Evolutionary conservation across 1,284 basidiomycete species (phyloP).

Genomic region (Wallemia mellicola): DNA sequence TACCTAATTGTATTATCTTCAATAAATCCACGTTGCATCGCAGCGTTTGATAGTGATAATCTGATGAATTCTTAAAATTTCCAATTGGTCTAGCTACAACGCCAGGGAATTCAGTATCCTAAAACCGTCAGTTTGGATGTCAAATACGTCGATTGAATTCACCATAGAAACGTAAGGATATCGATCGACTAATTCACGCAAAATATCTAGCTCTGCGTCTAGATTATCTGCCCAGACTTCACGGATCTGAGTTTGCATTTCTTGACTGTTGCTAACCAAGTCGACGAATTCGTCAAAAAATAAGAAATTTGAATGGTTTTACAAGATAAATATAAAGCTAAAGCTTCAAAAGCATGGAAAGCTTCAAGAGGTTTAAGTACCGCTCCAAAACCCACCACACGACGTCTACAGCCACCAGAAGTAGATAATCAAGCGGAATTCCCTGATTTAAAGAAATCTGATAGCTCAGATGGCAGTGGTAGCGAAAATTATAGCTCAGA

Average conservation of each 20-base stretch:
- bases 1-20: constrained; percentile 87
- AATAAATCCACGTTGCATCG: constrained; percentile 93
- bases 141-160: constrained; percentile 11
- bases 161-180: constrained; percentile 94
- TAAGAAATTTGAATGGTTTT: neutral
- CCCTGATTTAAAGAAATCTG: neutral
- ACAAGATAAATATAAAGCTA: constrained; percentile 1
- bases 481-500: neutral
- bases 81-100: constrained; percentile 94
- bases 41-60: constrained; percentile 99
- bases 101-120: constrained; percentile 98
- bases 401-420: neutral
- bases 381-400: neutral
- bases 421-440: neutral
- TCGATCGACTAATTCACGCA: constrained; percentile 57
- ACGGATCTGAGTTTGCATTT: constrained; percentile 23
- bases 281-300: neutral
- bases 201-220: constrained; percentile 61
- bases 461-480: neutral
- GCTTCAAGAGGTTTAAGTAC: neutral
- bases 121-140: constrained; percentile 8
- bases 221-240: constrained; percentile 90
- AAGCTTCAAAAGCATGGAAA: neutral
- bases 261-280: neutral
- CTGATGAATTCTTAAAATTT: constrained; percentile 77